These are phyloP conservation scores for Micractinium sp. DNA, from an alignment of 139 green algal genomes.

Conservation along the genomic window DNA sequence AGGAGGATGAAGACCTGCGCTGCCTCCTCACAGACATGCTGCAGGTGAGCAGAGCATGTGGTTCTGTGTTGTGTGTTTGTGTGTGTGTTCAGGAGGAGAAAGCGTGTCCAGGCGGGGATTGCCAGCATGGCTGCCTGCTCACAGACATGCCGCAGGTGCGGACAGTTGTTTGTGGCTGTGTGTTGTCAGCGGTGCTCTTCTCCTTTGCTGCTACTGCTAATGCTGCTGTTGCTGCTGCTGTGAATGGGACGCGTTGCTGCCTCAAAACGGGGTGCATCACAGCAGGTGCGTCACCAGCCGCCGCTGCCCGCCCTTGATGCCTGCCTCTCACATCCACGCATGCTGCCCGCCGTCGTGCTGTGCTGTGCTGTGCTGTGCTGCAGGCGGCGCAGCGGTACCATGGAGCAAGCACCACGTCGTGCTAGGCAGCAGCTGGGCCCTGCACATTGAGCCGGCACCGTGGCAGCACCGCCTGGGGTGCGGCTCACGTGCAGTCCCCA, in stretches of 20 bases:
- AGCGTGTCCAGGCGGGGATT: too few species aligned
- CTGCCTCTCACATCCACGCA: too few species aligned
- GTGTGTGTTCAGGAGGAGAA: too few species aligned
- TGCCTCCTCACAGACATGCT: conserved; percentile 25
- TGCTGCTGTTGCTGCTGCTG: neutral
- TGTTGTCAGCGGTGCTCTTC: neutral
- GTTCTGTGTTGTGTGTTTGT: neutral
- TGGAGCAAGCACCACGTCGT: neutral
- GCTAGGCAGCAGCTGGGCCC: neutral
- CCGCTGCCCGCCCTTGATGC: too few species aligned
- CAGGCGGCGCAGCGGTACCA: conserved; percentile 32
- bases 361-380: conserved; percentile 9
- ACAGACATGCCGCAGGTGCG: neutral
- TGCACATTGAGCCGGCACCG: too few species aligned
- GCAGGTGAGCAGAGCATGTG: neutral
- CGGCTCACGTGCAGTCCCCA: neutral
- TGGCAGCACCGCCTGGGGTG: too few species aligned
- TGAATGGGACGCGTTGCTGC: neutral
- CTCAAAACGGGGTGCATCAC: too few species aligned
- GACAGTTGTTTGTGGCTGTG: neutral
- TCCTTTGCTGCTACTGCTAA: neutral
- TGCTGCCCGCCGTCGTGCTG: conserved; percentile 21
- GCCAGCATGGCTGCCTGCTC: neutral
- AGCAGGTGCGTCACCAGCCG: too few species aligned
- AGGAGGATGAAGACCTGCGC: conserved; percentile 44